Percentiles rank a stretch among this genome's conserved stretches.
Evolutionary conservation across 306 rosid genomes (phyloP).

Genomic region (Echinosophora koreensis): DNA sequence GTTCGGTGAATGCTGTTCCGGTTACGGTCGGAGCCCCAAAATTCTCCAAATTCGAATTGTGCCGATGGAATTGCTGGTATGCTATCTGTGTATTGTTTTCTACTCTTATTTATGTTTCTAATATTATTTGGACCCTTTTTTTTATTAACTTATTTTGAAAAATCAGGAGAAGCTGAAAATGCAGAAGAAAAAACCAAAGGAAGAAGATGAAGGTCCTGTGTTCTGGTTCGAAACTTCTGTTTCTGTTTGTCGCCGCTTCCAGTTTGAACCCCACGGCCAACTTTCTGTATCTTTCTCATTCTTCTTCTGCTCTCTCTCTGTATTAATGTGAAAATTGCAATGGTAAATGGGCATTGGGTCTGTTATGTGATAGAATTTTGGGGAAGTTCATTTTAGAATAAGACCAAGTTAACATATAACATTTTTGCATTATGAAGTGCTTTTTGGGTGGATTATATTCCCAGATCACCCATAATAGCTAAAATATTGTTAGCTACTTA

Average conservation of each 20-base stretch:
- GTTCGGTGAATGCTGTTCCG: background rate
- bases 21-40: background rate
- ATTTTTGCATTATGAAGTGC: background rate
- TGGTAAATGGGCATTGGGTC: background rate
- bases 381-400: constrained; percentile 2
- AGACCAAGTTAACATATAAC: background rate
- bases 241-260: constrained; percentile 67
- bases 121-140: background rate
- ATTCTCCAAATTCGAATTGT: background rate
- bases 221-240: constrained; percentile 78
- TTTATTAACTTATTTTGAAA: background rate
- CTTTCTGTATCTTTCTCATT: constrained; percentile 62
- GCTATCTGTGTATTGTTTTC: background rate
- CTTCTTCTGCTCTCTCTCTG: background rate
- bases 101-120: background rate
- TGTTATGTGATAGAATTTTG: background rate
- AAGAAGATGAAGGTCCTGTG: constrained; percentile 51
- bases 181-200: constrained; percentile 56
- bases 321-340: background rate
- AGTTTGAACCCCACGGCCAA: constrained; percentile 64
- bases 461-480: too few relatives aligned
- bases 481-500: too few relatives aligned
- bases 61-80: constrained; percentile 58
- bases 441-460: background rate
- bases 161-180: constrained; percentile 62